phyloP scores from a whole-genome alignment of 192 early-diverging fungal species.

The Umbelopsis isabellina region DNA sequence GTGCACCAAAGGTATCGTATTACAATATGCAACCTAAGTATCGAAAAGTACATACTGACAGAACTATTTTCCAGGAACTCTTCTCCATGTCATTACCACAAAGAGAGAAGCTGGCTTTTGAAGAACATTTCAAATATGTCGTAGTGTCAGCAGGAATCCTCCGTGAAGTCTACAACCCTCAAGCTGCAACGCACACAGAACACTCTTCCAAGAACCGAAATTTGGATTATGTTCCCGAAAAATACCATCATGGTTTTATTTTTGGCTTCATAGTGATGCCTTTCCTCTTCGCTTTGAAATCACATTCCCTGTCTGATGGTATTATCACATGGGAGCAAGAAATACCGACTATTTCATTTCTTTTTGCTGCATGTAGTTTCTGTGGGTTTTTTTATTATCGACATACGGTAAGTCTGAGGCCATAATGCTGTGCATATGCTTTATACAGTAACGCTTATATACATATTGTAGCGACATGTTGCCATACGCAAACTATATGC shows the following conservation, averaged over 20 bases:
- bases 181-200: background rate
- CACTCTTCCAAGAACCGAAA: background rate
- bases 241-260: background rate
- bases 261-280: background rate
- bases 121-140: conserved; percentile 63
- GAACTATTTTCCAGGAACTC: conserved; percentile 31
- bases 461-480: background rate
- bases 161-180: background rate
- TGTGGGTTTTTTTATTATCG: background rate
- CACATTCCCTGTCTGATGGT: background rate
- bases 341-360: background rate
- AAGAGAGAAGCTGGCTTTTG: conserved; percentile 54
- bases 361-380: background rate
- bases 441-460: background rate
- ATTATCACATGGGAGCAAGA: background rate
- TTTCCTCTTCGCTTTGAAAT: background rate
- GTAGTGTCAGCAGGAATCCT: conserved; percentile 43
- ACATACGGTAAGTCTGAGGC: background rate
- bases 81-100: conserved; percentile 49
- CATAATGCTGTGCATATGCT: too few species aligned
- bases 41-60: background rate
- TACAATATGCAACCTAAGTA: too few species aligned
- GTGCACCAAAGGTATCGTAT: background rate
- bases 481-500: conserved; percentile 10
- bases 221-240: background rate